phyloP scores from a whole-genome alignment of 768 basidiomycete genomes.

The Cantharellus anzutake region DNA sequence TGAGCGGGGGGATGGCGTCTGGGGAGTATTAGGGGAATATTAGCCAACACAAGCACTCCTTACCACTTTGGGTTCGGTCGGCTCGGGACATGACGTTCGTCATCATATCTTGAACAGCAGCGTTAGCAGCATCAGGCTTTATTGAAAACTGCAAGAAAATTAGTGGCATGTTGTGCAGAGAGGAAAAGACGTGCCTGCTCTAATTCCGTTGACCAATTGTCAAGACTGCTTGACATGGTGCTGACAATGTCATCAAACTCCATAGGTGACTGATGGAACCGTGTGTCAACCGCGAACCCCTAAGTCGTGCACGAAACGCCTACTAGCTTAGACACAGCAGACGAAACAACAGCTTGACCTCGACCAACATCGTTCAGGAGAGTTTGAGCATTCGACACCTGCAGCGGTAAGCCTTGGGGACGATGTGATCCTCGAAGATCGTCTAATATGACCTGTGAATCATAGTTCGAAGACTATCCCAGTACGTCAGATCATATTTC shows the following conservation, averaged over 20 bases:
- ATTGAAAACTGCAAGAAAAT: too few species aligned
- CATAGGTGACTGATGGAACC: too few species aligned
- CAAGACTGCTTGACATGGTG: too few species aligned
- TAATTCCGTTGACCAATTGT: too few species aligned
- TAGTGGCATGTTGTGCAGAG: too few species aligned
- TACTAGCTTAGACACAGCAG: too few species aligned
- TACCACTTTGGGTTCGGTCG: constrained; percentile 48
- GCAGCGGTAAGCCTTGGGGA: constrained; percentile 51
- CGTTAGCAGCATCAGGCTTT: constrained; percentile 28
- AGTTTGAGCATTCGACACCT: constrained; percentile 64
- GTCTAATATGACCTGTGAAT: constrained; percentile 58
- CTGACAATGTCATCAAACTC: too few species aligned
- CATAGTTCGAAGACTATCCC: constrained; percentile 11
- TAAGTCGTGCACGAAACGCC: too few species aligned
- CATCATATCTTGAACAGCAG: constrained; percentile 56
- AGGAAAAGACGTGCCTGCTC: too few species aligned
- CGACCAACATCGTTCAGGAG: neutral
- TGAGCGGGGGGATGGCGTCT: constrained; percentile 65
- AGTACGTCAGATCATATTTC: neutral
- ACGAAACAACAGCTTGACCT: neutral
- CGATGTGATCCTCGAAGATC: constrained; percentile 59
- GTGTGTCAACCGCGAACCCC: too few species aligned
- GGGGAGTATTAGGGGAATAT: neutral
- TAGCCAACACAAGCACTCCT: constrained; percentile 9
- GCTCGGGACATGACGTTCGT: constrained; percentile 56